Percentiles rank a stretch among this genome's conserved stretches.
Evolutionary conservation across 116 monocot species (phyloP).

Genomic region (Phalaenopsis hybrid): DNA sequence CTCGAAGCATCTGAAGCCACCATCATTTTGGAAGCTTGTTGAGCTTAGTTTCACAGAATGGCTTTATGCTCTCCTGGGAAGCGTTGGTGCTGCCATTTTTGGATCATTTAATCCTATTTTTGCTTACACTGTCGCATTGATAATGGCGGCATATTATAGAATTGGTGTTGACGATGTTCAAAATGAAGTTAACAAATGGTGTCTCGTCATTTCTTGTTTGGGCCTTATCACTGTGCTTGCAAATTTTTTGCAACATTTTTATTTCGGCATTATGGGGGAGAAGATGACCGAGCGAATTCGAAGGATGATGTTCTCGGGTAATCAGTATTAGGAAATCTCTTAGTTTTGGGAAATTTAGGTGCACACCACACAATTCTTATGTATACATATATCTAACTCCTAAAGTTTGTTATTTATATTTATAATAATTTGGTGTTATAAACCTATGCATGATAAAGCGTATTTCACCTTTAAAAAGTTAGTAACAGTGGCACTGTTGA

Average conservation of each 20-base stretch:
- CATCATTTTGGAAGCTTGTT: conserved; percentile 88
- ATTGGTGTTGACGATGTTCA: conserved; percentile 33
- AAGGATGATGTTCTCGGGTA: conserved; percentile 99
- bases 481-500: too few relatives aligned
- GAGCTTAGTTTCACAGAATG: conserved; percentile 88
- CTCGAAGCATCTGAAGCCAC: conserved; percentile 33
- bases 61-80: conserved; percentile 96
- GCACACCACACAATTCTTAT: too few relatives aligned
- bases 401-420: too few relatives aligned
- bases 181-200: conserved; percentile 91
- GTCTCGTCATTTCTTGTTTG: conserved; percentile 83
- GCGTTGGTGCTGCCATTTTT: conserved; percentile 91
- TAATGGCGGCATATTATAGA: conserved; percentile 85
- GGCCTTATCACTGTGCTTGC: conserved; percentile 90
- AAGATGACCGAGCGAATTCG: conserved; percentile 98
- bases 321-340: background rate
- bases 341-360: background rate
- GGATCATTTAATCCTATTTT: conserved; percentile 98
- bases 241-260: conserved; percentile 98
- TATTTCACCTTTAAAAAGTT: too few relatives aligned
- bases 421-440: too few relatives aligned
- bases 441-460: too few relatives aligned
- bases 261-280: conserved; percentile 99
- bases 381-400: too few relatives aligned
- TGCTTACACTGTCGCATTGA: conserved; percentile 73